Evolutionary conservation across 805 yeast genomes (phyloP), one percentile per base, ranked within the genome.

Genomic region (Komagataella phaffii): DNA sequence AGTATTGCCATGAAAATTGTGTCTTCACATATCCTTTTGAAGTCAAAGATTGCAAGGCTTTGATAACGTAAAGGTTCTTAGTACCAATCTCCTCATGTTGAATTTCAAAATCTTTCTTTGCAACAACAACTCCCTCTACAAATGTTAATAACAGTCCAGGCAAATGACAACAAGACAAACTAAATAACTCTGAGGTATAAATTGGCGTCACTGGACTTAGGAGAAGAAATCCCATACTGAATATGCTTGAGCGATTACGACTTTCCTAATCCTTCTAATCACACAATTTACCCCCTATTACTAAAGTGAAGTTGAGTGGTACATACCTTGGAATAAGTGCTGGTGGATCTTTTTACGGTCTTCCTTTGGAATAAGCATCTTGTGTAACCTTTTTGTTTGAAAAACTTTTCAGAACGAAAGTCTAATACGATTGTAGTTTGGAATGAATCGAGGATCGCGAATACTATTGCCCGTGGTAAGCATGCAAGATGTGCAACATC

Each of bases 1-100:
- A 93, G 84, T 88, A 88, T 84, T 90, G 97, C 99, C 99, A 93
- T 70, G 98, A 91, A 85, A 91, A 93, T 80, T 89, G 98, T 68
- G 99, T 93, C 88, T 91, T 89, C 77, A 93, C 98, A 85, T 70
- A 93, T 75, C 99, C 99, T 77, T 85, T 88, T 59, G 99, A 93
- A 71, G 96, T 88, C 76, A 93, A 88, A 60, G 98, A 91, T 81
- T 93, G 99, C 76, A 93, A 84, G 71, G 99, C 97, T 85, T 93
- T 93, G 83, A 93, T 88, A 68, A 79, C 99, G 73, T 75, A 93
- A 75, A 93, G 85, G 95, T 93, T 93, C 81, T 79, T 91, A 82
- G 96, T 86, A 78, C 86, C 96, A 73, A 93, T 87, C 71, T 88
- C 97, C 70, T 93, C 98, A 80, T 93, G 99, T 79, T 88, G 83